Conservation (phyloP, 768 basidiomycete genomes). For the Paxillus involutus region DNA sequence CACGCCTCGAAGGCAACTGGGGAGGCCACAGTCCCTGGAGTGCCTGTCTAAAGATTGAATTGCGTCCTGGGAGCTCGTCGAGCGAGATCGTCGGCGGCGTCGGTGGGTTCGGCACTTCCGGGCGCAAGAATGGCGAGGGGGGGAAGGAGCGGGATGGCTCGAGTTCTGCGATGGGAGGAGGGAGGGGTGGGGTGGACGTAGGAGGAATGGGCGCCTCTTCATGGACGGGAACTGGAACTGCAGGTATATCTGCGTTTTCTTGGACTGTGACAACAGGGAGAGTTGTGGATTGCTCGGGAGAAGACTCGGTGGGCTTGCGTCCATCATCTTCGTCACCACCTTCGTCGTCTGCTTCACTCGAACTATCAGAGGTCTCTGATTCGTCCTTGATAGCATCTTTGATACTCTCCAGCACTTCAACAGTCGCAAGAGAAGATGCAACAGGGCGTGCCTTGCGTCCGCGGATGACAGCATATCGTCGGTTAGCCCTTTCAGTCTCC, state of each 20-base stretch:
- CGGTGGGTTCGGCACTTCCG: slow-evolving; percentile 36
- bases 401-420: slow-evolving; percentile 85
- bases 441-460: slow-evolving; percentile 89
- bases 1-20: slow-evolving; percentile 49
- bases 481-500: slow-evolving; percentile 72
- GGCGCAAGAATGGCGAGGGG: slow-evolving; percentile 54
- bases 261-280: slow-evolving; percentile 19
- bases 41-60: slow-evolving; percentile 74
- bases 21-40: slow-evolving; percentile 70
- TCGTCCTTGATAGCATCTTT: slow-evolving; percentile 91
- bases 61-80: slow-evolving; percentile 50
- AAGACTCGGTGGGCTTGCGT: slow-evolving; percentile 29
- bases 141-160: slow-evolving; percentile 35
- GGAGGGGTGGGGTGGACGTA: slow-evolving; percentile 24
- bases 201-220: slow-evolving; percentile 15
- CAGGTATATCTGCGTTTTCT: slow-evolving; percentile 1
- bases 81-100: slow-evolving; percentile 54
- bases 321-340: slow-evolving; percentile 59
- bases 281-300: slow-evolving; percentile 33
- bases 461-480: slow-evolving; percentile 82
- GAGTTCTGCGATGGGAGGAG: slow-evolving; percentile 23
- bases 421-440: slow-evolving; percentile 82
- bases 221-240: slow-evolving; percentile 27
- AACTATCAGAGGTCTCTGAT: slow-evolving; percentile 69
- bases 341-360: slow-evolving; percentile 66